Evolutionary conservation across 2,329 filamentous ascomycete species (phyloP).

Genomic region (Rasamsonia emersonii): DNA sequence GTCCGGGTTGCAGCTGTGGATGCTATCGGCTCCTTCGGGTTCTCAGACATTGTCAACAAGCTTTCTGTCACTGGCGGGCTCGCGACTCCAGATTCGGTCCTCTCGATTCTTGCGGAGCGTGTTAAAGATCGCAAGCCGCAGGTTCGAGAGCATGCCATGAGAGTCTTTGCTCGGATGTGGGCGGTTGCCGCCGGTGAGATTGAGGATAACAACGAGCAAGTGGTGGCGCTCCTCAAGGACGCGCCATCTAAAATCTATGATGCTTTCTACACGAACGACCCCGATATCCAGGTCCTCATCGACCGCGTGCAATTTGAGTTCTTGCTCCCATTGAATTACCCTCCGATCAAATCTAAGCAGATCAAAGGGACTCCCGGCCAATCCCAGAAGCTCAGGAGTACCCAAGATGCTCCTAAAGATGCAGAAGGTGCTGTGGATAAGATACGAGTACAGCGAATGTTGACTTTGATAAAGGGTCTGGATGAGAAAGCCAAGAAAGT

Average conservation of each 20-base stretch:
- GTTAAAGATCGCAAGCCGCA: slow-evolving; percentile 76
- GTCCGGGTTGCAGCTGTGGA: slow-evolving; percentile 85
- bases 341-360: slow-evolving; percentile 53
- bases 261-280: slow-evolving; percentile 81
- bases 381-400: slow-evolving; percentile 47
- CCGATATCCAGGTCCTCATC: slow-evolving; percentile 73
- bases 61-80: slow-evolving; percentile 69
- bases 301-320: slow-evolving; percentile 81
- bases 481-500: slow-evolving; percentile 72
- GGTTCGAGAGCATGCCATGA: slow-evolving; percentile 81
- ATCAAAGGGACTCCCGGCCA: slow-evolving; percentile 39
- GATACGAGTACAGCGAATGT: slow-evolving; percentile 72
- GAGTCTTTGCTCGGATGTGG: slow-evolving; percentile 77
- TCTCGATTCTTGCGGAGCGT: slow-evolving; percentile 75
- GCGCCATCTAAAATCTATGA: slow-evolving; percentile 82
- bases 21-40: slow-evolving; percentile 70
- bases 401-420: slow-evolving; percentile 28
- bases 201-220: slow-evolving; percentile 67
- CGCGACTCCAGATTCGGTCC: slow-evolving; percentile 64
- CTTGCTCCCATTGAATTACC: slow-evolving; percentile 82
- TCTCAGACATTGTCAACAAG: slow-evolving; percentile 72
- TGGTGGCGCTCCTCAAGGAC: slow-evolving; percentile 64
- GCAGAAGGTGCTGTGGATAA: slow-evolving; percentile 42
- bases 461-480: slow-evolving; percentile 71
- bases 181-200: slow-evolving; percentile 87